Base-by-base conservation (phyloP, 1,139 yeast species). In the Candida sp. region DNA sequence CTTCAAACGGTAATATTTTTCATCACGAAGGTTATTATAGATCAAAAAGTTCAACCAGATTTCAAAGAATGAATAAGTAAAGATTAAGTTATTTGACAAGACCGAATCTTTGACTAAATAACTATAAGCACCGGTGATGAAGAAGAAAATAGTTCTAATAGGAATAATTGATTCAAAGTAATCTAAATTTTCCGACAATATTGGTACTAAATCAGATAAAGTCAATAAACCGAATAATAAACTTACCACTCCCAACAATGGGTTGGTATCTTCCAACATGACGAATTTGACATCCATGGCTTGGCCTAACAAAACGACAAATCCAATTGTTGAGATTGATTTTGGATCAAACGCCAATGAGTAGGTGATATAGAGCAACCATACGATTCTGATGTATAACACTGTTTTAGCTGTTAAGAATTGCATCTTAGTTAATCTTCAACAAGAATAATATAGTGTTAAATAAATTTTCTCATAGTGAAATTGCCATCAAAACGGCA, bases 141-240 rank as follows among this genome's bases (percentile, higher is more conserved):
- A 87, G 56, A 73, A 82, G 4, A 74, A 51, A 8, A 76, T 51
- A 44, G 89, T 66, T 55, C 97, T 77, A 8, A 79, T 53, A 6
- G 96, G 95, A 3, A 87, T 84, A 12, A 84, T 61, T 5, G 83
- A 70, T 54, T 84, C 87, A 55, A 88, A 85, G 60, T 78, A 82
- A 12, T 63, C 63, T 23, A 64, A 46, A 49, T 84, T 84, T 35
- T 73, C 75, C 27, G 82, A 84, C 39, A 81, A 44, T 32, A 82
- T 59, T 5, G 89, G 87, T 12, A 82, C 66, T 45, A 84, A 57
- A 56, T 85, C 95, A 23, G 70, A 56, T 4, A 82, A 12, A 0
- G 81, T 80, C 36, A 72, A 51, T 2, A 75, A 50, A 0, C 64
- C 61, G 34, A 83, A 61, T 4, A 79, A 52, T 5, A 81, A 45